Evolutionary conservation across 2,329 filamentous ascomycete species (phyloP).

Genomic region (Cercospora sp.): DNA sequence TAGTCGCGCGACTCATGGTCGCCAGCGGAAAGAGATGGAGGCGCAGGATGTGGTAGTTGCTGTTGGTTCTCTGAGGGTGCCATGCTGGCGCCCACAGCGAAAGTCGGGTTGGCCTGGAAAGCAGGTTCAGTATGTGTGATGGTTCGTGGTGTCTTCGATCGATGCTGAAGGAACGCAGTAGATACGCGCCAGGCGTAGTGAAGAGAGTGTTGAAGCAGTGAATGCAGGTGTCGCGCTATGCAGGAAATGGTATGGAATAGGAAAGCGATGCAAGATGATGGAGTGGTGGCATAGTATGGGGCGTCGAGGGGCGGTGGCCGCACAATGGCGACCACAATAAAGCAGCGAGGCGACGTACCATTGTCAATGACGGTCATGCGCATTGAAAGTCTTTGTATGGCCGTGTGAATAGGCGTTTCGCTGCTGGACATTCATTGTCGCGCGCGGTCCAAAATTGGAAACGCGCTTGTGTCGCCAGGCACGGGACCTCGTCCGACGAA

Average conservation of each 20-base stretch:
- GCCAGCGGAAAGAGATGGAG: conserved; percentile 62
- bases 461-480: conserved; percentile 5
- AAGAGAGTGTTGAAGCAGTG: conserved; percentile 8
- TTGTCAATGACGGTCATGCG: conserved; percentile 38
- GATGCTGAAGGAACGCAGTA: neutral
- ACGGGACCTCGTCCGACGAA: neutral
- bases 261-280: neutral
- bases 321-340: conserved; percentile 30
- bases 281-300: conserved; percentile 4
- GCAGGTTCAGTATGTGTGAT: conserved; percentile 16
- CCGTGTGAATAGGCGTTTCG: conserved; percentile 44
- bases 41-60: conserved; percentile 56
- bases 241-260: neutral
- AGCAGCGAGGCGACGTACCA: conserved; percentile 34
- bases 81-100: conserved; percentile 41
- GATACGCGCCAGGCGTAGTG: conserved; percentile 17
- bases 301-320: conserved; percentile 24
- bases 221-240: neutral
- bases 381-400: conserved; percentile 34
- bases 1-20: conserved; percentile 63
- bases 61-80: conserved; percentile 55
- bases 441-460: neutral
- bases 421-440: conserved; percentile 38
- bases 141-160: neutral
- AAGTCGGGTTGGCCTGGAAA: conserved; percentile 33